A percentile compares a stretch with the other conserved stretches of the same genome.
Evolutionary conservation across 345 rosid species (phyloP).

Genomic region (Euphorbia pulcherrima): DNA sequence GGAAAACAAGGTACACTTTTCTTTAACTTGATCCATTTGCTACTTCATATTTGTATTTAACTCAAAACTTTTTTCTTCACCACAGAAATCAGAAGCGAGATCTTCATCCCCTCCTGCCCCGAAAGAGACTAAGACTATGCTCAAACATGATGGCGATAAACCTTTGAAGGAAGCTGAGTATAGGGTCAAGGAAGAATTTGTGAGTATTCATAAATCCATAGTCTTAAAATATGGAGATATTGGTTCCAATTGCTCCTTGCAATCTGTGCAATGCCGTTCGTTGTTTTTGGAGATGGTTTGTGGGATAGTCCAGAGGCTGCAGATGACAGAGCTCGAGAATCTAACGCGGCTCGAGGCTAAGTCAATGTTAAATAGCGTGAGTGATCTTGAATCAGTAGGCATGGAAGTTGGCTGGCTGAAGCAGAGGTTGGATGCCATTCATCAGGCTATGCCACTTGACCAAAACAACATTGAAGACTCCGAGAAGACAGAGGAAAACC

Average conservation of each 20-base stretch:
- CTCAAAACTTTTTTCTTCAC: background rate
- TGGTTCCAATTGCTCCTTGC: slow-evolving; percentile 25
- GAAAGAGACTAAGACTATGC: background rate
- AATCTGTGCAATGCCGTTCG: slow-evolving; percentile 27
- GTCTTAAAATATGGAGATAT: slow-evolving; percentile 33
- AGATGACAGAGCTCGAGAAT: slow-evolving; percentile 10
- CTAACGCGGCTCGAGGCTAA: slow-evolving; percentile 16
- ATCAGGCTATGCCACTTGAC: slow-evolving; percentile 13
- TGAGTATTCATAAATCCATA: slow-evolving; percentile 18
- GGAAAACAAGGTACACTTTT: slow-evolving; percentile 28
- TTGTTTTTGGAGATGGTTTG: slow-evolving; percentile 27
- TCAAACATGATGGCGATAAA: background rate
- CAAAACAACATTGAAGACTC: background rate
- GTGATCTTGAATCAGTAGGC: slow-evolving; percentile 29
- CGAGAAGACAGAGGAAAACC: background rate
- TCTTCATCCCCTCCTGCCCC: background rate
- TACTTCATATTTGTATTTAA: background rate
- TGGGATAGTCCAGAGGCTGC: slow-evolving; percentile 21
- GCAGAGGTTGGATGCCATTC: slow-evolving; percentile 24
- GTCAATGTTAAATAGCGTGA: slow-evolving; percentile 19
- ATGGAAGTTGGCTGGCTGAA: slow-evolving; percentile 34
- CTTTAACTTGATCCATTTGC: background rate
- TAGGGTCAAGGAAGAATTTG: slow-evolving; percentile 22
- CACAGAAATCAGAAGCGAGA: slow-evolving; percentile 18
- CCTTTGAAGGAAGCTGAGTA: slow-evolving; percentile 8